These are phyloP conservation scores for Kazachstania kunashirensis DNA, from an alignment of 805 yeast genomes.

Conservation along the genomic window DNA sequence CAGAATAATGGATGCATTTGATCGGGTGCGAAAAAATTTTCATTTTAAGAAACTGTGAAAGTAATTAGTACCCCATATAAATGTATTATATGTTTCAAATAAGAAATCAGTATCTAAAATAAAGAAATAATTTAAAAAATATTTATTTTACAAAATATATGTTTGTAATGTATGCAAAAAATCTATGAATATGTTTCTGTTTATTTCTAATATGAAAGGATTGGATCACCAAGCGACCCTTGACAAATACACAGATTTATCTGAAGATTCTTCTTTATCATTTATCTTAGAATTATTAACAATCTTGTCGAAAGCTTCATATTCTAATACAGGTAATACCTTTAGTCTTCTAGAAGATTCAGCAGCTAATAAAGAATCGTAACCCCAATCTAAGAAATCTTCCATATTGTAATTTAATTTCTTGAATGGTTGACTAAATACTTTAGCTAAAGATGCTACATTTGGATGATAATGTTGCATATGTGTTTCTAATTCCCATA, in stretches of 20 bases:
- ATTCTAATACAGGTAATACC: slow-evolving; percentile 70
- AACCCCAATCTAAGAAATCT: slow-evolving; percentile 90
- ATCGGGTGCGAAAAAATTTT: no score
- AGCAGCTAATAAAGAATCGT: slow-evolving; percentile 51
- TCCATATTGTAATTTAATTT: slow-evolving; percentile 83
- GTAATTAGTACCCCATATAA: no score
- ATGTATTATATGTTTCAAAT: no score
- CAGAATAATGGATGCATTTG: no score
- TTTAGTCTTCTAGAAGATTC: slow-evolving; percentile 58
- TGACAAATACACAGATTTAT: slow-evolving; percentile 10
- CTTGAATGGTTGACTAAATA: slow-evolving; percentile 81
- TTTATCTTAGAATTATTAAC: slow-evolving; percentile 7
- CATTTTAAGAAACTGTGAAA: no score
- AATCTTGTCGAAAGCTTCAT: slow-evolving; percentile 33
- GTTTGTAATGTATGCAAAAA: neutral
- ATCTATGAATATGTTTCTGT: neutral
- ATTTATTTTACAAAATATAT: neutral
- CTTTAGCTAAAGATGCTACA: slow-evolving; percentile 82
- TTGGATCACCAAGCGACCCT: slow-evolving; percentile 22
- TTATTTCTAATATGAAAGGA: neutral
- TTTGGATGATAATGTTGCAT: slow-evolving; percentile 90
- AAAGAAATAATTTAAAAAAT: no score
- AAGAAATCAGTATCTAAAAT: no score
- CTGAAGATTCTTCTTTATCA: slow-evolving; percentile 2
- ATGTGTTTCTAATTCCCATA: slow-evolving; percentile 84